A percentile compares a stretch with the other conserved stretches of the same genome.
These are phyloP conservation scores for Paramecium tetraurelia DNA, from an alignment of 73 alveolate species.

Conservation along the genomic window DNA sequence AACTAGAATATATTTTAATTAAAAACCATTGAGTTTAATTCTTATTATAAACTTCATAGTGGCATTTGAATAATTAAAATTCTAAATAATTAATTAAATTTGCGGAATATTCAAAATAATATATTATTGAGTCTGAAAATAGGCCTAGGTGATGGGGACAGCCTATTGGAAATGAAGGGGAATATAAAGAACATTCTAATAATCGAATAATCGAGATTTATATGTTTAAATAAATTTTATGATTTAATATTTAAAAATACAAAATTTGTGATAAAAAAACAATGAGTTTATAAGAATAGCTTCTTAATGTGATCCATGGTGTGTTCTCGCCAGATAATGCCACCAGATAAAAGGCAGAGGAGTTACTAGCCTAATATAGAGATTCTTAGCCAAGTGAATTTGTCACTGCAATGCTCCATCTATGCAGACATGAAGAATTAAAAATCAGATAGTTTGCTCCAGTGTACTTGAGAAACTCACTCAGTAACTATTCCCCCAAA, in stretches of 20 bases:
- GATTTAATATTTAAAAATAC: slow-evolving; percentile 34
- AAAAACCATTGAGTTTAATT: too few species aligned
- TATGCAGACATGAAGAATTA: slow-evolving; percentile 62
- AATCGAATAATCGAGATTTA: neutral
- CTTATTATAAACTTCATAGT: neutral
- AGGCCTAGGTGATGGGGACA: neutral
- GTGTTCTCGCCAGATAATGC: slow-evolving; percentile 66
- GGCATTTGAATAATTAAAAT: neutral
- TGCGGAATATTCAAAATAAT: neutral
- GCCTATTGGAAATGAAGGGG: neutral
- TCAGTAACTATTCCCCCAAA: slow-evolving; percentile 58
- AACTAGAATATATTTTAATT: neutral
- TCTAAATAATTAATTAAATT: neutral
- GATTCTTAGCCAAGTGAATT: slow-evolving; percentile 71
- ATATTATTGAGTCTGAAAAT: neutral
- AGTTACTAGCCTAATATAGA: slow-evolving; percentile 62
- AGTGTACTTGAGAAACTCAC: slow-evolving; percentile 71
- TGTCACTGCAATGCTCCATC: slow-evolving; percentile 56
- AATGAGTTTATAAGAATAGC: slow-evolving; percentile 45
- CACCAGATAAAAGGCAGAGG: slow-evolving; percentile 72
- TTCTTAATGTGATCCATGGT: neutral
- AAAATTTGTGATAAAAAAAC: slow-evolving; percentile 29
- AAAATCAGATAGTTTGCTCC: slow-evolving; percentile 61
- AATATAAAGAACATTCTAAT: neutral
- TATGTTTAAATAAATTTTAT: neutral